A percentile compares a stretch with the other conserved stretches of the same genome.
phyloP scores from a whole-genome alignment of 164 flowering plant species.

The Houttuynia cordata region DNA sequence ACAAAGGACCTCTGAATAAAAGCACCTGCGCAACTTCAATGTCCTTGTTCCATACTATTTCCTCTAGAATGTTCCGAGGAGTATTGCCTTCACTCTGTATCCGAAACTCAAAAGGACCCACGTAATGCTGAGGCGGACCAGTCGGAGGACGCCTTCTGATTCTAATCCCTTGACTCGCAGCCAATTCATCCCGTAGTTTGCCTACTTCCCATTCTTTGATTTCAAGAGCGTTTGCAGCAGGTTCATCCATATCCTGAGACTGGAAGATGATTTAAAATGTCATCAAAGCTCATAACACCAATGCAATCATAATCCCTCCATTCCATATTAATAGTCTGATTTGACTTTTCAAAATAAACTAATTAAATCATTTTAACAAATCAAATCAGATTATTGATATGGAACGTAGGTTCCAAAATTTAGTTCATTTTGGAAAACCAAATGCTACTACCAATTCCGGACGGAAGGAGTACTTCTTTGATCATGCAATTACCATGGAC shows the following conservation, averaged over 20 bases:
- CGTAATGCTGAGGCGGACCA: constrained; percentile 76
- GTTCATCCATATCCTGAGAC: constrained; percentile 30
- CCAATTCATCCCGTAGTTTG: constrained; percentile 52
- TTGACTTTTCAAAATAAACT: no score
- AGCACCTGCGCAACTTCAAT: constrained; percentile 54
- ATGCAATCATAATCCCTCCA: no score
- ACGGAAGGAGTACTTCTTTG: no score
- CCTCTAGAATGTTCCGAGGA: constrained; percentile 91
- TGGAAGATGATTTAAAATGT: constrained; percentile 9
- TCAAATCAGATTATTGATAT: no score
- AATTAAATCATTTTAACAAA: no score
- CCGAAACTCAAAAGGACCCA: constrained; percentile 80
- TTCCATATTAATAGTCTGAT: no score
- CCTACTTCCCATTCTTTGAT: constrained; percentile 68
- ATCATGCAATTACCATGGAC: no score
- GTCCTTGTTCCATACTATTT: constrained; percentile 90
- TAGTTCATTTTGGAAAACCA: no score
- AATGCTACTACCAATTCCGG: no score
- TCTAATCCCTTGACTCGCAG: constrained; percentile 63
- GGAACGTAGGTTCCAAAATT: no score
- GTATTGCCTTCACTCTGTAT: constrained; percentile 73
- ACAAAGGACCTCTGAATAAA: not conserved
- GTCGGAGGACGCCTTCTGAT: constrained; percentile 77
- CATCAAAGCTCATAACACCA: no score
- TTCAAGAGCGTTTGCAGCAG: constrained; percentile 32